Conservation (phyloP, 2,329 filamentous ascomycete species). For the Colletotrichum lindemuthianum region DNA sequence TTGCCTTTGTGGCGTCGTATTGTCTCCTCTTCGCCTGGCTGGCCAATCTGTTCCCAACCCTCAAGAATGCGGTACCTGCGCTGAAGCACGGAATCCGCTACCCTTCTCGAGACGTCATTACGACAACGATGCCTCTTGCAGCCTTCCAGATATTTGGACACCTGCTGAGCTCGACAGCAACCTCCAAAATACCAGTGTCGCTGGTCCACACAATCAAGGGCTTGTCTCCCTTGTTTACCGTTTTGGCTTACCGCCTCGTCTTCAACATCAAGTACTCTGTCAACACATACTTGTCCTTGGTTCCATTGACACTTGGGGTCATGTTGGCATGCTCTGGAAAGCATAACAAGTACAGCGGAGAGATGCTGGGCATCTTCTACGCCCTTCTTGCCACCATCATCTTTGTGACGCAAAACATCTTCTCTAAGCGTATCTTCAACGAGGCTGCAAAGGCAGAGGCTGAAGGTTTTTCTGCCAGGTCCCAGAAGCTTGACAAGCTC, state of each 20-base stretch:
- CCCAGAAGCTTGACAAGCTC: slow-evolving; percentile 91
- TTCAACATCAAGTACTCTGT: slow-evolving; percentile 89
- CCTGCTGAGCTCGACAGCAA: slow-evolving; percentile 92
- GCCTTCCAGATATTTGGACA: slow-evolving; percentile 94
- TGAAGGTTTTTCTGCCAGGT: slow-evolving; percentile 69
- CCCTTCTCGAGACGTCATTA: slow-evolving; percentile 83
- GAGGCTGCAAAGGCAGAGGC: slow-evolving; percentile 87
- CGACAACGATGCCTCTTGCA: slow-evolving; percentile 89
- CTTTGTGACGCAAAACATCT: slow-evolving; percentile 98
- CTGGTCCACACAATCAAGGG: slow-evolving; percentile 99
- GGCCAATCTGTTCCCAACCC: slow-evolving; percentile 74
- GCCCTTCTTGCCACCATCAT: slow-evolving; percentile 91
- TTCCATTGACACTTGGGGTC: slow-evolving; percentile 94
- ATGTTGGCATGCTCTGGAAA: slow-evolving; percentile 95
- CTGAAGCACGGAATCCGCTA: slow-evolving; percentile 85
- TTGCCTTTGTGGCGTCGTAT: slow-evolving; percentile 89
- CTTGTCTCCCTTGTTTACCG: slow-evolving; percentile 93
- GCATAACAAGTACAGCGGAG: slow-evolving; percentile 74
- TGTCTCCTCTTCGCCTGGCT: slow-evolving; percentile 84
- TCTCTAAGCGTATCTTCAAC: slow-evolving; percentile 97
- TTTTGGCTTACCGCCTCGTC: slow-evolving; percentile 88
- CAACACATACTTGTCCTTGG: slow-evolving; percentile 86
- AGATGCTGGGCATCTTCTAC: slow-evolving; percentile 89
- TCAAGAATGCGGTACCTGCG: slow-evolving; percentile 79
- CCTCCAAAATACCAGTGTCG: slow-evolving; percentile 93